Base-by-base conservation (phyloP, 2,329 filamentous ascomycete species). In the Blastomyces silverae region DNA sequence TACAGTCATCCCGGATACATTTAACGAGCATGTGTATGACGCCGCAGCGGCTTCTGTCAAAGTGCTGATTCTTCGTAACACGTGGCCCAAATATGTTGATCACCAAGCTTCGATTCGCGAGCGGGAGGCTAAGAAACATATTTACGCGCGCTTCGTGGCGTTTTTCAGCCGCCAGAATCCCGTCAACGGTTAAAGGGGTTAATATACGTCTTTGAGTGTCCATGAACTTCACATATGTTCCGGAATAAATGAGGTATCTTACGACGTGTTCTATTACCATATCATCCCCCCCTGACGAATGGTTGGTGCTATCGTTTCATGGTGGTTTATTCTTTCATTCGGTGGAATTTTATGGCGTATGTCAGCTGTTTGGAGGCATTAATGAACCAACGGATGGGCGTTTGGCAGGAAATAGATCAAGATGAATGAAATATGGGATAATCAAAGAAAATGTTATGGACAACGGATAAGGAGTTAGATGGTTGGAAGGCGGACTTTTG, bases 31-130 rank as follows among this genome's bases (percentile, higher is more conserved):
- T 0, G 78, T 87, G 0, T 88, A 87, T 69, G 84, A 87, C 67
- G 77, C 75, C 2, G 83, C 84, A 0, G 79, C 84, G 68, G 74
- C 71, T 4, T 80, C 79, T 65, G 81, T 87, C 74, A 86, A 85
- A 73, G 84, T 87, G 64, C 77, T 87, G 3, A 84, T 88, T 1
- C 73, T 87, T 63, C 85, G 84, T 10, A 87, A 87, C 71, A 87
- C 85, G 0, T 88, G 85, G 85, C 81, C 83, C 39, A 84, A 83
- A 70, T 86, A 83, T 69, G 79, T 84, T 46, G 63, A 67, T 37
- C 48, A 60, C 37, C 53, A 63, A 28, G 60, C 58, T 10, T 61
- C 50, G 61, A 48, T 44, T 44, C 55, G 39, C 13, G 15, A 50
- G 48, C 37, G 31, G 46, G 53, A 63, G 48, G 34, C 28, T n/a